Conservation (phyloP, 306 rosid species). For the Rosa chinensis region DNA sequence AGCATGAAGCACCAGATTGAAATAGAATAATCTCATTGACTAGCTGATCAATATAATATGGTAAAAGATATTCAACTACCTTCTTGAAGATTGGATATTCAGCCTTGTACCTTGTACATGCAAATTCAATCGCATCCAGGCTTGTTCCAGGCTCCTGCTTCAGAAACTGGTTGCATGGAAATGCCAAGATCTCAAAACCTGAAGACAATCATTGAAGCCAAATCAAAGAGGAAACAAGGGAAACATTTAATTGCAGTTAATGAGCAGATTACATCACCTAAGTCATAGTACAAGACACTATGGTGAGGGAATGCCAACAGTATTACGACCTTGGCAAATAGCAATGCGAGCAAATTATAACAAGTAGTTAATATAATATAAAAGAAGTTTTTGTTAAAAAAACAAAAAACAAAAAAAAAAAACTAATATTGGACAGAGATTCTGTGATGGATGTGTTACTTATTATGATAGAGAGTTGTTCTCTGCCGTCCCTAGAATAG, state of each 20-base stretch:
- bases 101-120: conserved; percentile 78
- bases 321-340: neutral
- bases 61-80: conserved; percentile 38
- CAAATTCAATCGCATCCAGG: conserved; percentile 66
- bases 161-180: conserved; percentile 95
- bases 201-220: conserved; percentile 17
- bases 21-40: neutral
- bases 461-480: neutral
- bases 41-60: neutral
- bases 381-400: too few relatives aligned
- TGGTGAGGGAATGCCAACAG: neutral
- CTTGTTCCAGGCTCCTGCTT: conserved; percentile 88
- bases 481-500: neutral
- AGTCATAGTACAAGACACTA: neutral
- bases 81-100: conserved; percentile 84
- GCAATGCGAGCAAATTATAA: neutral
- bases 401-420: neutral
- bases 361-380: neutral
- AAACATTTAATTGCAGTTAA: neutral
- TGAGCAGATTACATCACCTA: neutral
- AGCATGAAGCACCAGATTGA: neutral
- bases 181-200: conserved; percentile 93
- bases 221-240: conserved; percentile 1
- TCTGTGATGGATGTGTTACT: neutral
- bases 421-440: neutral